Evolutionary conservation across 1,284 basidiomycete species (phyloP).

Genomic region (Fistulina hepatica): DNA sequence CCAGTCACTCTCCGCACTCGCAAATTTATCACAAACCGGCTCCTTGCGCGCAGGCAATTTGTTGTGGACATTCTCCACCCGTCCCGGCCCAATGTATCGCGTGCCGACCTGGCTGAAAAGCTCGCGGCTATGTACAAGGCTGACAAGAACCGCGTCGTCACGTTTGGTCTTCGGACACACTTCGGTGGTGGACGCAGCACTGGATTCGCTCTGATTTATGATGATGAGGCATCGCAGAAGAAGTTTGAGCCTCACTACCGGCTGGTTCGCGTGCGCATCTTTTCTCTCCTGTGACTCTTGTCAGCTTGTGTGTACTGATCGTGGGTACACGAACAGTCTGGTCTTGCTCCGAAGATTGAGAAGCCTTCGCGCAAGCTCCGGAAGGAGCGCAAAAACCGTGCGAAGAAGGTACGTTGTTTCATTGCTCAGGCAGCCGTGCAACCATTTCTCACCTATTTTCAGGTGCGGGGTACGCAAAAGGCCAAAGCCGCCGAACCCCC

Average conservation of each 20-base stretch:
- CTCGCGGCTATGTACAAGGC: constrained; percentile 75
- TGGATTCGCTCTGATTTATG: constrained; percentile 97
- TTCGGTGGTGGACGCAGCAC: constrained; percentile 99
- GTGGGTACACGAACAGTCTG: constrained; percentile 44
- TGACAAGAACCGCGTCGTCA: constrained; percentile 67
- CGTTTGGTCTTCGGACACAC: constrained; percentile 80
- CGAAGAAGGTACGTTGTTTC: constrained; percentile 72
- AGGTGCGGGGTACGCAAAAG: constrained; percentile 92
- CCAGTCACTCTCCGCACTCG: constrained; percentile 96
- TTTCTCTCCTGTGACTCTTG: constrained; percentile 6
- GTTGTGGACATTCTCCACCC: constrained; percentile 96
- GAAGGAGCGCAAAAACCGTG: constrained; percentile 99
- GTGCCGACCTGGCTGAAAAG: constrained; percentile 88
- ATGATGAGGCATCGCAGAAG: constrained; percentile 89
- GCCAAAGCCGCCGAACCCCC: constrained; percentile 80
- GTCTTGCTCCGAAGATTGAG: constrained; percentile 76
- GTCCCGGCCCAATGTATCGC: constrained; percentile 89
- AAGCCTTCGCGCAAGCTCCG: constrained; percentile 95
- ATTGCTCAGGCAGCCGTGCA: background rate
- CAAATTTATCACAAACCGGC: constrained; percentile 99
- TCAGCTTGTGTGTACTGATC: constrained; percentile 7
- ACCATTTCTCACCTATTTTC: constrained; percentile 13
- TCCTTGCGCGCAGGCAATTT: constrained; percentile 88
- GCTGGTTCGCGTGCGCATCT: constrained; percentile 75
- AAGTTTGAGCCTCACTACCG: constrained; percentile 98